These are phyloP conservation scores for Penicillium steckii DNA, from an alignment of 495 filamentous ascomycete genomes.

Conservation along the genomic window DNA sequence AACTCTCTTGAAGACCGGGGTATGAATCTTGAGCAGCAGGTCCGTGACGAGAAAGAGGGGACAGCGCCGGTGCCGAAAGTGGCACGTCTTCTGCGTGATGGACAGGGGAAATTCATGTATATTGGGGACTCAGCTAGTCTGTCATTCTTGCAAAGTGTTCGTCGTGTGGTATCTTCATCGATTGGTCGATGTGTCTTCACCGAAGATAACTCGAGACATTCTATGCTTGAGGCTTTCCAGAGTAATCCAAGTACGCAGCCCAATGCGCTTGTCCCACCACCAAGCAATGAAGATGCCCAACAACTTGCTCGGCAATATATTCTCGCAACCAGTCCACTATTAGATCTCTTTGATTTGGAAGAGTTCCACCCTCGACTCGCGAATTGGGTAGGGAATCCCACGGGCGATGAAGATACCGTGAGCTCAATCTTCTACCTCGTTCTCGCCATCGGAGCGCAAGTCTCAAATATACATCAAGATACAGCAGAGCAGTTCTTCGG, in stretches of 20 bases:
- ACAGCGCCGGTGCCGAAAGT: conserved; percentile 43
- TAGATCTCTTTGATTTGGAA: conserved; percentile 40
- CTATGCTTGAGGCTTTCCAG: conserved; percentile 60
- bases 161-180: conserved; percentile 67
- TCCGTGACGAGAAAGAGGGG: conserved; percentile 38
- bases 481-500: conserved; percentile 53
- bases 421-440: conserved; percentile 59
- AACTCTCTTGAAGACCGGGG: conserved; percentile 39
- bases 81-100: conserved; percentile 53
- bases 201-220: conserved; percentile 64
- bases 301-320: conserved; percentile 38
- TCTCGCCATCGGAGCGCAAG: conserved; percentile 60
- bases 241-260: conserved; percentile 37
- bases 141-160: conserved; percentile 69
- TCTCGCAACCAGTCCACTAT: conserved; percentile 39
- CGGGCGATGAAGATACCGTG: conserved; percentile 42
- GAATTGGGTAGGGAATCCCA: conserved; percentile 42
- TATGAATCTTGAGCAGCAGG: conserved; percentile 34
- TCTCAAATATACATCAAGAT: conserved; percentile 43
- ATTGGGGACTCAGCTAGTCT: conserved; percentile 72
- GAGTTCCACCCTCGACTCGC: conserved; percentile 36
- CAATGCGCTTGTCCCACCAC: conserved; percentile 28
- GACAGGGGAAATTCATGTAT: conserved; percentile 59
- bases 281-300: conserved; percentile 37
- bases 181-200: conserved; percentile 67